Evolutionary conservation across 495 filamentous ascomycete species (phyloP).

Genomic region (Aspergillus bertholletiae): DNA sequence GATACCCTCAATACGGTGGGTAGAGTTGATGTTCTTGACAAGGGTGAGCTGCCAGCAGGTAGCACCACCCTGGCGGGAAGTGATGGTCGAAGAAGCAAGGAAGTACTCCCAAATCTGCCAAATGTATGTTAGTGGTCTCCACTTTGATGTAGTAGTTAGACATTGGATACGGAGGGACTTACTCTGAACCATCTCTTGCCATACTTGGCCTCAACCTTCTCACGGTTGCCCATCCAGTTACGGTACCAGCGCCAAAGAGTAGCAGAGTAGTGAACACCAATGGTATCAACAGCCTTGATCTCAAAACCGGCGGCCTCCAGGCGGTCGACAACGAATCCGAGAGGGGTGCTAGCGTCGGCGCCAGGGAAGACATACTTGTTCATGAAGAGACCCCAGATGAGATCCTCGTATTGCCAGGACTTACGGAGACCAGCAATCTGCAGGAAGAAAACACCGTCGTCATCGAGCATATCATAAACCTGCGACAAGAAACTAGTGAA

Average conservation of each 20-base stretch:
- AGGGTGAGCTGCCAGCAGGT: slow-evolving; percentile 95
- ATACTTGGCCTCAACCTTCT: slow-evolving; percentile 95
- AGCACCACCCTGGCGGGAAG: slow-evolving; percentile 86
- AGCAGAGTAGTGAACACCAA: slow-evolving; percentile 95
- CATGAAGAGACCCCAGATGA: slow-evolving; percentile 75
- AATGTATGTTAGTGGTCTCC: slow-evolving; percentile 10
- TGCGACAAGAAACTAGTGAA: slow-evolving; percentile 58
- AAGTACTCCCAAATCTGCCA: slow-evolving; percentile 96
- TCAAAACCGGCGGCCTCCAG: slow-evolving; percentile 65
- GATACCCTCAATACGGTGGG: slow-evolving; percentile 88
- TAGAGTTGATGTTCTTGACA: slow-evolving; percentile 98
- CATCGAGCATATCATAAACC: slow-evolving; percentile 67
- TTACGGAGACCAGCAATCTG: slow-evolving; percentile 69
- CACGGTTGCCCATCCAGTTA: slow-evolving; percentile 95
- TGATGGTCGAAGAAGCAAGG: slow-evolving; percentile 89
- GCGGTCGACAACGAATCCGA: slow-evolving; percentile 61
- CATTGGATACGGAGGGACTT: slow-evolving; percentile 33
- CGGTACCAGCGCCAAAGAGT: slow-evolving; percentile 98
- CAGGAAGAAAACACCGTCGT: slow-evolving; percentile 69
- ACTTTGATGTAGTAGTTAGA: background rate
- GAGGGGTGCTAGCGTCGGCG: slow-evolving; percentile 63
- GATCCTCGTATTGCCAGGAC: slow-evolving; percentile 70
- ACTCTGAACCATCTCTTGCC: slow-evolving; percentile 94
- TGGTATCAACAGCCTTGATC: slow-evolving; percentile 67
- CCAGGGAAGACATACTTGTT: slow-evolving; percentile 76